A percentile compares a stretch with the other conserved stretches of the same genome.
phyloP scores from a whole-genome alignment of 164 flowering plant genomes.

The Dillenia suffruticosa region DNA sequence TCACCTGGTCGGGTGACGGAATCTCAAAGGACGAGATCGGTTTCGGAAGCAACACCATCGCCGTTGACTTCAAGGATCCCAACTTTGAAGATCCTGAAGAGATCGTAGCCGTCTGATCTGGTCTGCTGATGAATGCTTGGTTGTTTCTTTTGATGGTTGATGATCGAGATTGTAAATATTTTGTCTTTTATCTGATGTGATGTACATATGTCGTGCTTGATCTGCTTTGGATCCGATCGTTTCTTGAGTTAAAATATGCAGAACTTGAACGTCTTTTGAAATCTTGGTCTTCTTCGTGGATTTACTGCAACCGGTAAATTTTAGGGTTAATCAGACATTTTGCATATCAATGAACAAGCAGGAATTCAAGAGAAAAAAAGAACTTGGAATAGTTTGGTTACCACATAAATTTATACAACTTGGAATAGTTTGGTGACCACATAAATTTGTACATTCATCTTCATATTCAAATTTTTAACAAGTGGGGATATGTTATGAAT shows the following conservation, averaged over 20 bases:
- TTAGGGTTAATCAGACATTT: too few species aligned
- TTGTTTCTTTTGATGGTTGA: background rate
- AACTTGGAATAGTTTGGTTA: too few species aligned
- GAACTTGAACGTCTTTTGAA: background rate
- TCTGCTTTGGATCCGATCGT: background rate
- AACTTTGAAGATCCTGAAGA: constrained; percentile 56
- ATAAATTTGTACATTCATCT: too few species aligned
- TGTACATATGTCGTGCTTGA: background rate
- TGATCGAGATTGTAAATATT: background rate
- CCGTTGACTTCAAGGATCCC: constrained; percentile 47
- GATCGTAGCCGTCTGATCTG: constrained; percentile 8
- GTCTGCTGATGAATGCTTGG: background rate
- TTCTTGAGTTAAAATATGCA: background rate
- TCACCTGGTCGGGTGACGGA: constrained; percentile 53
- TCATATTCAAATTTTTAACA: too few species aligned
- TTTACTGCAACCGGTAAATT: too few species aligned
- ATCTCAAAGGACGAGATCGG: constrained; percentile 28
- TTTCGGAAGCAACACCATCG: constrained; percentile 12
- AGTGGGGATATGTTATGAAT: too few species aligned
- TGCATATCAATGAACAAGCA: too few species aligned
- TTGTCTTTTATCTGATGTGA: background rate
- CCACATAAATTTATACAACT: too few species aligned
- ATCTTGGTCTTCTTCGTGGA: too few species aligned
- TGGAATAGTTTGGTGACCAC: too few species aligned
- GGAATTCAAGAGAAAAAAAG: too few species aligned